A percentile compares a stretch with the other conserved stretches of the same genome.
Conservation (phyloP, 2,329 filamentous ascomycete species). For the Colletotrichum caudatum region DNA sequence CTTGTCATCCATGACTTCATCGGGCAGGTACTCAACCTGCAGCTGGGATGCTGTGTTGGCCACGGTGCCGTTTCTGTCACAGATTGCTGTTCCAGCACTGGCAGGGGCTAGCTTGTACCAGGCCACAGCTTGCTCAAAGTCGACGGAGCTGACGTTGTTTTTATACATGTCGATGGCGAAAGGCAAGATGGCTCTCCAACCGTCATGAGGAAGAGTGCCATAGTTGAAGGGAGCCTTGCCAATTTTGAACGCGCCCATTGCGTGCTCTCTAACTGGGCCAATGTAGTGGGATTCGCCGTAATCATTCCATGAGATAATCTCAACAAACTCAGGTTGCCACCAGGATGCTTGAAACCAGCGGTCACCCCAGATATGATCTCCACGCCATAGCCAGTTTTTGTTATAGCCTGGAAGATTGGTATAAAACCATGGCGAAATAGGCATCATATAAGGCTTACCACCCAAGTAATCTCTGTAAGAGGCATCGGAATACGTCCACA, state of each 20-base stretch:
- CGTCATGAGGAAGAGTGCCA: conserved; percentile 57
- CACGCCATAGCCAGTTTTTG: conserved; percentile 70
- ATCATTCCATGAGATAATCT: conserved; percentile 60
- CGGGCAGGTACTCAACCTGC: conserved; percentile 44
- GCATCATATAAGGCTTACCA: conserved; percentile 66
- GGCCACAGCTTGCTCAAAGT: conserved; percentile 45
- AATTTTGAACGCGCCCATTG: conserved; percentile 41
- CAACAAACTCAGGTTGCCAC: conserved; percentile 55
- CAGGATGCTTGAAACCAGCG: conserved; percentile 65
- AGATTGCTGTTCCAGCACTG: conserved; percentile 39
- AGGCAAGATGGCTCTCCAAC: conserved; percentile 61
- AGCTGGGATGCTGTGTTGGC: conserved; percentile 46
- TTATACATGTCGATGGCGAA: conserved; percentile 64
- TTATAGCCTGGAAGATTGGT: conserved; percentile 65
- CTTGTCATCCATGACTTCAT: conserved; percentile 35
- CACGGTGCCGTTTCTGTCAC: conserved; percentile 47
- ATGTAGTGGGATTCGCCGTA: conserved; percentile 68
- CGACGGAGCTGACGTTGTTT: conserved; percentile 48
- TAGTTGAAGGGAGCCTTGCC: conserved; percentile 58
- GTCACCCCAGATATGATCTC: conserved; percentile 68
- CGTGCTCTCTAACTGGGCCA: conserved; percentile 56
- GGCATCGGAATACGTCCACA: conserved; percentile 49
- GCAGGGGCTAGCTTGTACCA: conserved; percentile 49
- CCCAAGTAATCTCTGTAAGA: conserved; percentile 49
- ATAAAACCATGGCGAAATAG: conserved; percentile 69